phyloP scores from a whole-genome alignment of 2,329 filamentous ascomycete species.

The Geosmithia flava region DNA sequence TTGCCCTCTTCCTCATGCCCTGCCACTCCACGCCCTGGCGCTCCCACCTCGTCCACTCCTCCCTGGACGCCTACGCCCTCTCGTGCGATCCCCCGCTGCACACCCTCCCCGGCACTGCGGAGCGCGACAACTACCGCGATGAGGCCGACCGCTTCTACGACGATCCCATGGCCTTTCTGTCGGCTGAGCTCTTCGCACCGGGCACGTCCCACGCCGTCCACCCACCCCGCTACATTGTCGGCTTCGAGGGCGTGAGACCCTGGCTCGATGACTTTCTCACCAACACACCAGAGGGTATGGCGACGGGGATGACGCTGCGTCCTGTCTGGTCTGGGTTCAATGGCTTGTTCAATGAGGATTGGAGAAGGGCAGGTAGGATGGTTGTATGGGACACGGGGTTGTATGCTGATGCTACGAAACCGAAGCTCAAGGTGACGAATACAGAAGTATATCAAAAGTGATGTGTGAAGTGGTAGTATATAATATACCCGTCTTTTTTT shows the following conservation, averaged over 20 bases:
- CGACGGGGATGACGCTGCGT: slow-evolving; percentile 20
- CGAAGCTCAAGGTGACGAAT: too few species aligned
- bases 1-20: slow-evolving; percentile 79
- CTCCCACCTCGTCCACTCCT: slow-evolving; percentile 66
- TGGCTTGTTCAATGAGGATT: slow-evolving; percentile 51
- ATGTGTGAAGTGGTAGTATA: too few species aligned
- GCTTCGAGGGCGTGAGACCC: slow-evolving; percentile 45
- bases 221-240: slow-evolving; percentile 43
- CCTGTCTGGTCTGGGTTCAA: slow-evolving; percentile 47
- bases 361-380: slow-evolving; percentile 40
- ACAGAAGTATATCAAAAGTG: too few species aligned
- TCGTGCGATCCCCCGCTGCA: slow-evolving; percentile 82
- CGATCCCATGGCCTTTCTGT: slow-evolving; percentile 42
- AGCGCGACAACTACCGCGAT: slow-evolving; percentile 63
- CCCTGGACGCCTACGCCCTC: slow-evolving; percentile 69
- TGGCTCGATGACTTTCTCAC: slow-evolving; percentile 32
- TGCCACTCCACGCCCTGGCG: slow-evolving; percentile 97
- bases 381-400: slow-evolving; percentile 43
- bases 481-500: too few species aligned
- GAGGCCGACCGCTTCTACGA: slow-evolving; percentile 90
- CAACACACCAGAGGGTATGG: slow-evolving; percentile 19
- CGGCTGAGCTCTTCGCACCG: slow-evolving; percentile 32
- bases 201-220: slow-evolving; percentile 9
- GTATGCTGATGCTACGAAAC: background rate
- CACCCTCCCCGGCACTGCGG: slow-evolving; percentile 40